Conservation (phyloP, 2,329 filamentous ascomycete species). For the Tolypocladium ophioglossoides region DNA sequence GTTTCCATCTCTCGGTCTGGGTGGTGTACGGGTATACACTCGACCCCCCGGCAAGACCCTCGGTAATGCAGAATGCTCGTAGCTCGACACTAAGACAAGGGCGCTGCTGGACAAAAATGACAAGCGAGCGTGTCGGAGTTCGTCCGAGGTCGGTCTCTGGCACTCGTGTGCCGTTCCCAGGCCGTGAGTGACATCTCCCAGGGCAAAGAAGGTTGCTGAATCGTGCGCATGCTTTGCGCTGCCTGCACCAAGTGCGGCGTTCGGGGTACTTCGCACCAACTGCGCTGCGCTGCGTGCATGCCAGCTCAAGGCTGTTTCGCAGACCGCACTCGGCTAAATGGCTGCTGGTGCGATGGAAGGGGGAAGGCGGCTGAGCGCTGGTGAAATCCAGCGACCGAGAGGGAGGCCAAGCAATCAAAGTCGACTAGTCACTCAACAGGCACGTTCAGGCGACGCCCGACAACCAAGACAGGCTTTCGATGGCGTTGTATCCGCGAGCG, state of each 20-base stretch:
- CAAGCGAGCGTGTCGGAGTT: constrained; percentile 3
- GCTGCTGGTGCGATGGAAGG: neutral
- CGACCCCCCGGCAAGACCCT: constrained; percentile 1
- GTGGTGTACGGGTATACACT: too few relatives aligned
- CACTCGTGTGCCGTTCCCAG: neutral
- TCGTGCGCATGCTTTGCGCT: neutral
- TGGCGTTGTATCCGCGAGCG: neutral
- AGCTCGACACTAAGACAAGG: constrained; percentile 1
- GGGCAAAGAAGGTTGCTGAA: neutral
- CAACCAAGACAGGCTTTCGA: too few relatives aligned
- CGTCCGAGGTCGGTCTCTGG: constrained; percentile 5
- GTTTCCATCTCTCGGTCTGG: too few relatives aligned
- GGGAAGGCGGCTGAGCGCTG: too few relatives aligned
- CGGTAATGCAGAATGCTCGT: constrained; percentile 6
- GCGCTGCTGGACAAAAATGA: constrained; percentile 1
- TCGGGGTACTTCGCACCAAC: neutral
- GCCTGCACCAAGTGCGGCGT: neutral
- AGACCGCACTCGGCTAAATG: neutral
- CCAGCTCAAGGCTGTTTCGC: neutral
- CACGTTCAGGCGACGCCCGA: neutral
- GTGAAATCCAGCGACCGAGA: too few relatives aligned
- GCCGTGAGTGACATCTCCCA: neutral
- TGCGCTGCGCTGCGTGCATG: neutral
- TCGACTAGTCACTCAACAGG: neutral
- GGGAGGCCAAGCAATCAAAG: neutral